phyloP scores from a whole-genome alignment of 2,329 filamentous ascomycete species.

The Leptographium flavum region DNA sequence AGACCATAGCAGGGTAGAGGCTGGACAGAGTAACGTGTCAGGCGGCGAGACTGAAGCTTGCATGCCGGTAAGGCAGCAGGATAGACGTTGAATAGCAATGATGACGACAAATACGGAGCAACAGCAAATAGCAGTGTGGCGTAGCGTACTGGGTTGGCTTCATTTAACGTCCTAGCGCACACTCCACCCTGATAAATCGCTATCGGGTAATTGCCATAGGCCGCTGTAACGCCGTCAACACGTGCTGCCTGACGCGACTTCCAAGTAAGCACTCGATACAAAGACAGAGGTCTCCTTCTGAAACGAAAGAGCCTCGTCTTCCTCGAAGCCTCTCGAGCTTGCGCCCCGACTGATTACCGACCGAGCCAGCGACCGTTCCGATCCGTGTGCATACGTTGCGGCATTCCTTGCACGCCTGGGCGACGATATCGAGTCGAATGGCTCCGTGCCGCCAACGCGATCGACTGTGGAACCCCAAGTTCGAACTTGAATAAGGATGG shows the following conservation, averaged over 20 bases:
- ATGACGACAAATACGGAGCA: background rate
- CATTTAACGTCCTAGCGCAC: no score
- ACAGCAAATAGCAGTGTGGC: background rate
- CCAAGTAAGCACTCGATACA: background rate
- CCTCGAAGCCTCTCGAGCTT: background rate
- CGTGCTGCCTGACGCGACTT: background rate
- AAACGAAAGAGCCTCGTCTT: background rate
- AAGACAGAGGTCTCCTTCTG: background rate
- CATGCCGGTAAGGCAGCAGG: background rate
- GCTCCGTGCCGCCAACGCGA: no score
- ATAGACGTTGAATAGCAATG: background rate
- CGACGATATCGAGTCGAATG: no score
- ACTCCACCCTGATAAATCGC: background rate
- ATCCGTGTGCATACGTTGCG: background rate
- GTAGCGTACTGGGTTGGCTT: background rate
- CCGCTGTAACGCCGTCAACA: background rate
- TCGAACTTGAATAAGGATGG: conserved; percentile 1
- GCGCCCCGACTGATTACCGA: background rate
- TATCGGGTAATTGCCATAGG: background rate
- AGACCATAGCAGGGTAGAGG: background rate
- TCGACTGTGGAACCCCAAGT: no score
- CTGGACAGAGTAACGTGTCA: background rate
- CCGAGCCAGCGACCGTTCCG: no score
- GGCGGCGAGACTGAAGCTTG: background rate
- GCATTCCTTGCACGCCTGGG: no score